phyloP scores from a whole-genome alignment of 306 rosid genomes.

The Clitoria ternatea region DNA sequence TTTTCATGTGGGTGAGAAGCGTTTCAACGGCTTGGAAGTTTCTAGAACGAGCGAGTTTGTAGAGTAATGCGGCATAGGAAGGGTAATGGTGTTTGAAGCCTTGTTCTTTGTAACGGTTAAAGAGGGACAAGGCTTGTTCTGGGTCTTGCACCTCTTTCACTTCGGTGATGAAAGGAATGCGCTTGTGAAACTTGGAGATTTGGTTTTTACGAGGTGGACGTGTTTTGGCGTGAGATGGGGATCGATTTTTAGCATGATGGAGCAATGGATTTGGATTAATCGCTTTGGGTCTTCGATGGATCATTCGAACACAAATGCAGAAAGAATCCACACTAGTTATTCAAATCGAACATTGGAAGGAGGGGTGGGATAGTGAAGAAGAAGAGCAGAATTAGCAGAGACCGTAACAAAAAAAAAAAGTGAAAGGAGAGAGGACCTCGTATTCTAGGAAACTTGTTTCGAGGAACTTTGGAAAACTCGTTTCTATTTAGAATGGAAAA shows the following conservation, averaged over 20 bases:
- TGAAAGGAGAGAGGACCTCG: no score
- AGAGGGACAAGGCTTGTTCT: conserved; percentile 61
- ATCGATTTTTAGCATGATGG: background rate
- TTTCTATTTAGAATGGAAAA: no score
- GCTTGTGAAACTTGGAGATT: conserved; percentile 27
- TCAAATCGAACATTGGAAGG: no score
- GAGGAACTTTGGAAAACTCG: no score
- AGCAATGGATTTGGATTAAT: conserved; percentile 10
- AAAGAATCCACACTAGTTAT: background rate
- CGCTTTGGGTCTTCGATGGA: conserved; percentile 24
- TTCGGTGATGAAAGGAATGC: conserved; percentile 52
- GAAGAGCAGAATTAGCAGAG: no score
- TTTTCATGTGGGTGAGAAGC: conserved; percentile 38
- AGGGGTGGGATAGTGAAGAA: no score
- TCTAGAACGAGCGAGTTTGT: conserved; percentile 69
- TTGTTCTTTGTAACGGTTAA: conserved; percentile 40
- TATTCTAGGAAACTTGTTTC: no score
- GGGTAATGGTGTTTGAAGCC: conserved; percentile 75
- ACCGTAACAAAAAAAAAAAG: no score
- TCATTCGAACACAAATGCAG: conserved; percentile 25
- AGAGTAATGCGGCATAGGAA: conserved; percentile 69
- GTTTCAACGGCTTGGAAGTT: conserved; percentile 55
- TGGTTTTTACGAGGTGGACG: background rate
- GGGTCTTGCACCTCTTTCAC: conserved; percentile 49
- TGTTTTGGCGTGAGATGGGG: background rate